phyloP scores from a whole-genome alignment of 2,329 filamentous ascomycete genomes.

The Allantophomopsis lycopodina region DNA sequence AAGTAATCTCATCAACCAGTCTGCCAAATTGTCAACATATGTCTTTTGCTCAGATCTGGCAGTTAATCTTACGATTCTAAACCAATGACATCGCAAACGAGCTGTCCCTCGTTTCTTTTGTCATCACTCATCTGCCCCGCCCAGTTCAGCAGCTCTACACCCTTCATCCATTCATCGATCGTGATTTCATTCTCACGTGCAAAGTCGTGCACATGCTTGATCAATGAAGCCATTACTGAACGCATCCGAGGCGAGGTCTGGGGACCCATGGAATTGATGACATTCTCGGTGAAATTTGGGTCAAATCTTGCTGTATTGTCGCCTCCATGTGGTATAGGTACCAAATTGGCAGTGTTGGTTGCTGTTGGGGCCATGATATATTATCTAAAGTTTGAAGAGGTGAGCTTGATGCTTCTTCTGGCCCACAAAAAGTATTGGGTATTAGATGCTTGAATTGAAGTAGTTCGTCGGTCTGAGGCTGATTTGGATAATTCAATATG shows the following conservation, averaged over 20 bases:
- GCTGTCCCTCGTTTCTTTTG: slow-evolving; percentile 49
- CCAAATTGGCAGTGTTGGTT: neutral
- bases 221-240: slow-evolving; percentile 37
- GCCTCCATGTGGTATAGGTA: neutral
- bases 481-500: too few species aligned
- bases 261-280: slow-evolving; percentile 47
- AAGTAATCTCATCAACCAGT: slow-evolving; percentile 22
- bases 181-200: slow-evolving; percentile 43
- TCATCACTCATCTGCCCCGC: slow-evolving; percentile 48
- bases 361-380: neutral
- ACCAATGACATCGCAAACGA: slow-evolving; percentile 48
- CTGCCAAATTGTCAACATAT: slow-evolving; percentile 16
- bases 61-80: slow-evolving; percentile 35
- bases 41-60: neutral
- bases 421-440: too few species aligned
- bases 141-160: slow-evolving; percentile 42
- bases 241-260: slow-evolving; percentile 41
- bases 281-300: slow-evolving; percentile 43
- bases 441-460: too few species aligned
- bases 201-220: slow-evolving; percentile 43
- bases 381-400: too few species aligned
- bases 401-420: too few species aligned
- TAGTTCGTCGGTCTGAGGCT: too few species aligned
- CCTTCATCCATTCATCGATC: slow-evolving; percentile 42
- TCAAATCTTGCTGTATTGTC: slow-evolving; percentile 18